Evolutionary conservation across 805 yeast genomes (phyloP).

Genomic region (Barnettozyma californica): DNA sequence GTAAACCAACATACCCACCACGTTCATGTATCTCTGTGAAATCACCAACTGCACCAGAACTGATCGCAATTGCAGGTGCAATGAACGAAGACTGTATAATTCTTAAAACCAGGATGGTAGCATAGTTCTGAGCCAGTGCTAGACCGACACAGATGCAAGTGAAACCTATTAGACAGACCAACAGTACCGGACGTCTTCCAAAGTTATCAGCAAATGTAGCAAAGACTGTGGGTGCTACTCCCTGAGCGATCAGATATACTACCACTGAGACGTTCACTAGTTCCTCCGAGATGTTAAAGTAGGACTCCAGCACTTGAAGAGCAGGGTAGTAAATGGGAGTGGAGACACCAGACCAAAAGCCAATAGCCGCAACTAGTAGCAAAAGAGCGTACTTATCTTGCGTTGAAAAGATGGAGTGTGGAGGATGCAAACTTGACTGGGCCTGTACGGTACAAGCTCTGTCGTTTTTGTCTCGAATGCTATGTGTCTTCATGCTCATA

Average conservation of each 20-base stretch:
- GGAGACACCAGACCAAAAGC: slow-evolving; percentile 57
- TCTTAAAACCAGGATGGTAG: slow-evolving; percentile 60
- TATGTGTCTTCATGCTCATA: background rate
- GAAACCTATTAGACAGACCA: slow-evolving; percentile 50
- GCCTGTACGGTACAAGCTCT: background rate
- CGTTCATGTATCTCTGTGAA: slow-evolving; percentile 58
- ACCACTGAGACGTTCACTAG: slow-evolving; percentile 68
- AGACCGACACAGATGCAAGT: slow-evolving; percentile 61
- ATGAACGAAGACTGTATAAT: slow-evolving; percentile 75
- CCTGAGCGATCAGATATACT: slow-evolving; percentile 72
- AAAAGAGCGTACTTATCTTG: slow-evolving; percentile 36
- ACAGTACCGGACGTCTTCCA: slow-evolving; percentile 69
- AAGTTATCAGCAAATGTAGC: slow-evolving; percentile 61
- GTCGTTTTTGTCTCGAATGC: background rate
- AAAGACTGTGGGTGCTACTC: slow-evolving; percentile 64
- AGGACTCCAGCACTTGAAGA: slow-evolving; percentile 46
- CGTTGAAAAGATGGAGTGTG: slow-evolving; percentile 38
- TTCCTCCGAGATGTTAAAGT: slow-evolving; percentile 53
- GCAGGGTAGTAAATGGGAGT: slow-evolving; percentile 82
- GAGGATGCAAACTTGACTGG: background rate
- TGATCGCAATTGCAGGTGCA: slow-evolving; percentile 69
- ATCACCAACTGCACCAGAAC: slow-evolving; percentile 72
- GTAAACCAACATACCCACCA: slow-evolving; percentile 65
- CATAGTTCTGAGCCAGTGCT: slow-evolving; percentile 51
- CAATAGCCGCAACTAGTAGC: slow-evolving; percentile 42